Conservation (phyloP, 805 yeast species). For the Candida michaelii region DNA sequence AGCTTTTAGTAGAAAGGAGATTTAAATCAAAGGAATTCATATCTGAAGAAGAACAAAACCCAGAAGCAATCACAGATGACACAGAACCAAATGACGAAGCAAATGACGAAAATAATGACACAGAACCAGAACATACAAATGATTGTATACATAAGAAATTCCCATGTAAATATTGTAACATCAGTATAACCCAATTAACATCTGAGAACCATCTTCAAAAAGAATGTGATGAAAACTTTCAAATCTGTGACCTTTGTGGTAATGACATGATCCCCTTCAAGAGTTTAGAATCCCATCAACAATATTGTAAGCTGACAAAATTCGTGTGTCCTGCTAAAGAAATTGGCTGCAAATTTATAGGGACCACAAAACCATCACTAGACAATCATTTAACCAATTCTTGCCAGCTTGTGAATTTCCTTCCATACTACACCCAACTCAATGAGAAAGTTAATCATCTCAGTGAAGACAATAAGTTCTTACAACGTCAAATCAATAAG, state of each 20-base stretch:
- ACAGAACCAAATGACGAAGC: background rate
- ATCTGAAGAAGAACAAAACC: constrained; percentile 15
- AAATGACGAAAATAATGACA: background rate
- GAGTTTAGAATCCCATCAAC: constrained; percentile 38
- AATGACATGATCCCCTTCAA: constrained; percentile 42
- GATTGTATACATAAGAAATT: constrained; percentile 41
- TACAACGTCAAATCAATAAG: constrained; percentile 45
- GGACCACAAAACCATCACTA: constrained; percentile 32
- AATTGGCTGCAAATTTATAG: constrained; percentile 53
- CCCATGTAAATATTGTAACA: constrained; percentile 39
- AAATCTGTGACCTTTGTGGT: constrained; percentile 43
- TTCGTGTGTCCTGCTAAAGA: constrained; percentile 47
- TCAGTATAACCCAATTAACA: constrained; percentile 25
- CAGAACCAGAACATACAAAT: background rate
- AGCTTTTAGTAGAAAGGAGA: constrained; percentile 19
- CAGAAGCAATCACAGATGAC: background rate
- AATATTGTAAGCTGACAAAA: constrained; percentile 42
- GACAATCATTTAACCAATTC: constrained; percentile 34
- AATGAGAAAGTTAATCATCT: constrained; percentile 26
- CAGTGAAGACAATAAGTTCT: constrained; percentile 33
- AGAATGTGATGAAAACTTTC: constrained; percentile 41
- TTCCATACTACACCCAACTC: constrained; percentile 27
- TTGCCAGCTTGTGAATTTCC: constrained; percentile 31
- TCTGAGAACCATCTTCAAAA: constrained; percentile 34
- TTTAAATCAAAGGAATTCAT: constrained; percentile 10